Base-by-base conservation (phyloP, 306 rosid genomes). In the Lupinus albus region DNA sequence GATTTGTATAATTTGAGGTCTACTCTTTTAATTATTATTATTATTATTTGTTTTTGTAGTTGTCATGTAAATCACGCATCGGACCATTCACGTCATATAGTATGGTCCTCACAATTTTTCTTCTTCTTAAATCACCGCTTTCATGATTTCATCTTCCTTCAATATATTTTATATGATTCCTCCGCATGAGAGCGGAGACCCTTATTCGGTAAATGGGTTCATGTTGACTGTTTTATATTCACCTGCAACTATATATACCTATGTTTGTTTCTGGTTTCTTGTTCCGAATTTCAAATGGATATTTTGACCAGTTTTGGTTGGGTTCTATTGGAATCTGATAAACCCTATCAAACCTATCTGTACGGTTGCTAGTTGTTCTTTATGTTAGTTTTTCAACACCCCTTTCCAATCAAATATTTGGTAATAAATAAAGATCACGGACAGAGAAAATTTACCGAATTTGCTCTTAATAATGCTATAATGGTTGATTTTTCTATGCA, bases 41-140 rank as follows among this genome's bases (percentile, higher is more conserved):
- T n/a, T n/a, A n/a, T n/a, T n/a, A n/a, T n/a, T n/a, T n/a, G n/a
- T n/a, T 62, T 33, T 6, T 33, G 0, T 33, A 1, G 33, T 28
- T 28, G 36, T 33, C 8, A 33, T 33, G 8, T 33, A 33, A 33
- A 5, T 33, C 38, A 32, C 7, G 38, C 30, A 25, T 71, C 83
- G 88, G 83, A 79, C 84, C 78, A 85, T 77, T 75, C 82, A 74
- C 80, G 87, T 81, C 49, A 47, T 59, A 9, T 73, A 80, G 86
- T 21, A 76, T 83, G 91, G 87, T 85, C 95, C 81, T 80, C 74
- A 63, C 78, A 13, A 6, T 7, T 12, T 41, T 42, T 51, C 14
- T 41, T 67, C 65, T 54, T 21, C 65, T 54, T 41, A 11, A 55
- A 59, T 64, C 58, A 25, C 4, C 30, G 30, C 67, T 44, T 30